Base-by-base conservation (phyloP, 225 moss, liverwort and hornwort genomes). In the Ulota crispa region DNA sequence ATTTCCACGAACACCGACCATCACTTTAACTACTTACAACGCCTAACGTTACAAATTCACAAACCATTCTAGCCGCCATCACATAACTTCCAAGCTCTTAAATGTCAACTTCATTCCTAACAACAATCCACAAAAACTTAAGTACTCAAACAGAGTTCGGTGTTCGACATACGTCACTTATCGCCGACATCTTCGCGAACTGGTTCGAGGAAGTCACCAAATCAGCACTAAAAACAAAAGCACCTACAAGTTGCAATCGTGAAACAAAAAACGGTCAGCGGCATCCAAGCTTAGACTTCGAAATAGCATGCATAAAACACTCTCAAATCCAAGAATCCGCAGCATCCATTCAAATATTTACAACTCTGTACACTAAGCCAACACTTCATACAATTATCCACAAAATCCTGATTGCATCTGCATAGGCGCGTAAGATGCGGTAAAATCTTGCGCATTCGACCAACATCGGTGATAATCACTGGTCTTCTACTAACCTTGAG, bases 111-210 rank as follows among this genome's bases (percentile, higher is more conserved):
- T 20, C 15, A 21, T 21, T 23, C 24, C 23, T 37, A 60, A 8
- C 23, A 57, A n/a, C 39, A 21, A 8, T 14, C 0, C 4, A 36
- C 24, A 54, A 70, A 57, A 0, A 3, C 2, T 12, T 43, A 1
- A 18, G 4, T 1, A 1, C 10, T 26, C 0, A 56, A 59, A 26
- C 7, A 83, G 5, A 77, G 26, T 19, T 23, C 1, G 9, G 36
- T 10, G 16, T 19, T 16, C 1, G 2, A 83, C 69, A 12, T 83
- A 88, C 88, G 6, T 80, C 85, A 82, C 67, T 6, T 4, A 72
- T 50, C 26, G 70, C 55, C 82, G 85, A 14, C 88, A 83, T 88
- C 77, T 61, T 45, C 30, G 18, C 54, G 34, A 82, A 43, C 32
- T 72, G 13, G 9, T 39, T 19, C 32, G 23, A 69, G 65, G 16